Evolutionary conservation across 2,329 filamentous ascomycete genomes (phyloP).

Genomic region (Cadophora gregata): DNA sequence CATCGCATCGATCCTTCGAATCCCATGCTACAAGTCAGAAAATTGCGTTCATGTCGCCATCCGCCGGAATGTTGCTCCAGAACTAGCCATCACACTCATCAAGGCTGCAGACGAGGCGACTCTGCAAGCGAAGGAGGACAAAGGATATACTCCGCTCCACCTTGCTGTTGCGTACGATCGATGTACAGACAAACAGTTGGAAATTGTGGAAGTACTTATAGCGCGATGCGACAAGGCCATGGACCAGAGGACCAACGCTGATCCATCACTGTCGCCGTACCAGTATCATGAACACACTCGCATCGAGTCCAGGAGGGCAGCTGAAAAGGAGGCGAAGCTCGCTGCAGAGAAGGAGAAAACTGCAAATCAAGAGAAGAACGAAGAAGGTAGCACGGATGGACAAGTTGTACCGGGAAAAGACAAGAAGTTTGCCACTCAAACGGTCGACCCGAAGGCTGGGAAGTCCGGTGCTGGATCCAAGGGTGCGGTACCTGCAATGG

Average conservation of each 20-base stretch:
- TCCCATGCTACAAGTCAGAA: constrained; percentile 19
- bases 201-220: constrained; percentile 28
- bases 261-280: constrained; percentile 23
- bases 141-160: constrained; percentile 30
- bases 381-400: constrained; percentile 8
- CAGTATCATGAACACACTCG: constrained; percentile 26
- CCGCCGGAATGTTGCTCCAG: constrained; percentile 10
- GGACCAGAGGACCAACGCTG: constrained; percentile 16
- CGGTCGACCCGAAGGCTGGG: background rate
- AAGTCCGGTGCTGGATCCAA: constrained; percentile 7
- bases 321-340: constrained; percentile 10
- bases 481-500: background rate
- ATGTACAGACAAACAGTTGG: constrained; percentile 26
- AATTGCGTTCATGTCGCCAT: constrained; percentile 31
- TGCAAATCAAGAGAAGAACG: constrained; percentile 14
- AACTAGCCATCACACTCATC: constrained; percentile 23
- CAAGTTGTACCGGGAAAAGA: background rate
- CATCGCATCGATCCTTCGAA: constrained; percentile 25
- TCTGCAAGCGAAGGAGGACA: constrained; percentile 23
- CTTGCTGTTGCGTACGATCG: constrained; percentile 28
- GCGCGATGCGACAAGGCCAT: constrained; percentile 23
- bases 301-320: constrained; percentile 11
- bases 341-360: constrained; percentile 17
- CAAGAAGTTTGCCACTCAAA: constrained; percentile 1
- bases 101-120: constrained; percentile 18